phyloP scores from a whole-genome alignment of 768 basidiomycete genomes.

The Pluteus cervinus region DNA sequence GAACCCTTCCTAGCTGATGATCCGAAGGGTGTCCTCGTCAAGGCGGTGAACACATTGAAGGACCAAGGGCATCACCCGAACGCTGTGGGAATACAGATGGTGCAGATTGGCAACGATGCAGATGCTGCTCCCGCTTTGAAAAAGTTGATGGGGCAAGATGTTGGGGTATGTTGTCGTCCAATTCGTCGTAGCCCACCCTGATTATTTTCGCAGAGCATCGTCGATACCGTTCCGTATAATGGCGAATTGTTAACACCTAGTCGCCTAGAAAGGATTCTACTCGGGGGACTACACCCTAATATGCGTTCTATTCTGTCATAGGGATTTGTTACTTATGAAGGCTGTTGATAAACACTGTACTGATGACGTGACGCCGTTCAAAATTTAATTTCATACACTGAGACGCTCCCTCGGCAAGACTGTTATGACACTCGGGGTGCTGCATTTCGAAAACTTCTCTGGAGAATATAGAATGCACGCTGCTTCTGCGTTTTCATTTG shows the following conservation, averaged over 20 bases:
- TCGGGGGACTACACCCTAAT: constrained; percentile 27
- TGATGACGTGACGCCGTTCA: no score
- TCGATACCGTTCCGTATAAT: constrained; percentile 23
- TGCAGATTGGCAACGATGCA: constrained; percentile 25
- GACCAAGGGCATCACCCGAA: constrained; percentile 24
- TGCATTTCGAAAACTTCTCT: no score
- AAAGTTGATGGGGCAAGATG: constrained; percentile 19
- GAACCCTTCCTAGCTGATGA: constrained; percentile 10
- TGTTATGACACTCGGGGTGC: no score
- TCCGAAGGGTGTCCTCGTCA: constrained; percentile 14
- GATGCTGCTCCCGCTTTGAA: constrained; percentile 15
- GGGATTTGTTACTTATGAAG: no score
- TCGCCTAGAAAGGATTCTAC: constrained; percentile 23
- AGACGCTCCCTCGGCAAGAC: no score
- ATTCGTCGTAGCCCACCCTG: no score
- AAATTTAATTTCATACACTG: no score
- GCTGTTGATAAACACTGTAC: no score
- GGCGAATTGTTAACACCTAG: constrained; percentile 20
- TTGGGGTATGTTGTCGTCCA: constrained; percentile 14
- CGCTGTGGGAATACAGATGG: constrained; percentile 25
- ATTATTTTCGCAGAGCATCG: constrained; percentile 20
- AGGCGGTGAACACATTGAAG: constrained; percentile 16
- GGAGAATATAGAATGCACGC: no score
- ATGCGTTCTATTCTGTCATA: constrained; percentile 16
- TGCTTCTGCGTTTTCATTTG: no score